Evolutionary conservation across 2,329 filamentous ascomycete species (phyloP).

Genomic region (Colletotrichum nymphaeae): DNA sequence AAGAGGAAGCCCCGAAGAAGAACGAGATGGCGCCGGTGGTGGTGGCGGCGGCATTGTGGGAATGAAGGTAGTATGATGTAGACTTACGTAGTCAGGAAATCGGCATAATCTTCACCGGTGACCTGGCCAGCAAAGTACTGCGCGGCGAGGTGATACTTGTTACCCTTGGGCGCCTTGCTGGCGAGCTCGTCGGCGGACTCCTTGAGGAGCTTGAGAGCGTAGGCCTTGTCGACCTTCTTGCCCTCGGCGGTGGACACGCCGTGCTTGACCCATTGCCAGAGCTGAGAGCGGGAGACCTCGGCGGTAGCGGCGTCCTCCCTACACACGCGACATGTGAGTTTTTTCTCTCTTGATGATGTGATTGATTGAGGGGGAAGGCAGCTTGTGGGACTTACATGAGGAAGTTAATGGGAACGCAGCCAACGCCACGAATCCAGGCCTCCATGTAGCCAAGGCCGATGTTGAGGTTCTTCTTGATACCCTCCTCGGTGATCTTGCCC

Average conservation of each 20-base stretch:
- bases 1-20: neutral
- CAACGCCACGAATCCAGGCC: conserved; percentile 93
- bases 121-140: conserved; percentile 95
- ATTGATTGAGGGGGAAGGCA: neutral
- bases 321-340: conserved; percentile 5
- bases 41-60: neutral
- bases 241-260: conserved; percentile 83
- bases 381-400: conserved; percentile 73
- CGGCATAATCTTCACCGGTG: conserved; percentile 96
- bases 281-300: conserved; percentile 92
- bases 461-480: conserved; percentile 97
- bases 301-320: conserved; percentile 96
- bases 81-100: conserved; percentile 88
- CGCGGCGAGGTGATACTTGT: conserved; percentile 91
- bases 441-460: conserved; percentile 99
- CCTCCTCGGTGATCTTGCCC: conserved; percentile 89
- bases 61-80: neutral
- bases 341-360: conserved; percentile 34
- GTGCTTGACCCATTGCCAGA: conserved; percentile 94
- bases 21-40: neutral
- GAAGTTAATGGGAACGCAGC: conserved; percentile 97
- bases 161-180: conserved; percentile 81
- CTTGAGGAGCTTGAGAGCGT: conserved; percentile 85
- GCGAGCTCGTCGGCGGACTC: conserved; percentile 85
- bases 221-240: conserved; percentile 92